Evolutionary conservation across 2,329 filamentous ascomycete species (phyloP), one percentile per base, ranked within the genome.

Genomic region (Verticillium tricorpus): DNA sequence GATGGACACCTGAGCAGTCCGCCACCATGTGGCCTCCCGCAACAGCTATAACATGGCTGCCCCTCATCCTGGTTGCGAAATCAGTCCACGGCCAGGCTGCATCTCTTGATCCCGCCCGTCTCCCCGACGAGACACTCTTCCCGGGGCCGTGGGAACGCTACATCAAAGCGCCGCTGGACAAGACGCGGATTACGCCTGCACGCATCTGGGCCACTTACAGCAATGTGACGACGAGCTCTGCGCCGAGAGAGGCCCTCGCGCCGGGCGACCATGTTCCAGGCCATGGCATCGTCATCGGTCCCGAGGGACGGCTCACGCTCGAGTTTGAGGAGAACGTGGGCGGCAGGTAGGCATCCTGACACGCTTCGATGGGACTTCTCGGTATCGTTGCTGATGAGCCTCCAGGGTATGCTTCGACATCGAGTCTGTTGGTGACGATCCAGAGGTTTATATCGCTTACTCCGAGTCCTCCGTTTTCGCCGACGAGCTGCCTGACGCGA

Each of bases 291-390:
- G 62, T 69, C 5, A 70, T 73, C 62, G 75, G 68, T 6, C 67
- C 67, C 5, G 71, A 72, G 22, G 74, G 73, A 15, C 65, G 73
- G 54, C 64, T 78, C 61, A 77, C 73, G 6, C 70, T 76, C 56
- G 75, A 76, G 60, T 79, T 79, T 62, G 69, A 64, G 5, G 72
- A 79, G 68, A 78, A 79, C 60, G 76, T 77, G 62, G 72, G 69
- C 55, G 76, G 77, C 57, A 69, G 74, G 76, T 77, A 67, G 58
- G 70, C 64, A 31, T 45, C 31, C 55, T 52, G 17, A n/a, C 34
- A 9, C 9, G 34, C 34, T 35, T 35, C 34, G 14, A 9, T 11
- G 9, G 34, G 9, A 7, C 28, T 28, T 35, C 2, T 35, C 9
- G 9, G 34, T 22, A 5, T 19, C 15, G 34, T 4, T 35, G 14